Conservation (phyloP, 2,329 filamentous ascomycete genomes). For the Trichoderma simmonsii region DNA sequence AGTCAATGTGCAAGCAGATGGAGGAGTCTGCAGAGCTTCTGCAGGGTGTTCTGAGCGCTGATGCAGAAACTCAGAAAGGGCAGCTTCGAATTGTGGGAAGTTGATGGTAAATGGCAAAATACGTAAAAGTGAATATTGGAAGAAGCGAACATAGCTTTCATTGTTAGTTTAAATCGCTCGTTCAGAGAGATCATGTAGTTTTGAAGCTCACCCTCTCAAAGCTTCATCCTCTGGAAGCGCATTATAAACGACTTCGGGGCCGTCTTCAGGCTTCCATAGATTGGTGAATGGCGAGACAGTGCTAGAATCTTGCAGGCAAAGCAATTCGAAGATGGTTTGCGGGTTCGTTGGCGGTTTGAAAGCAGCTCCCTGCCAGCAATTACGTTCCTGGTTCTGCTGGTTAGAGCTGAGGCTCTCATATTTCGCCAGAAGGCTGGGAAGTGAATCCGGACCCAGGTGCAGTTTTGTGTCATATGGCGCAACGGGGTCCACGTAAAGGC, state of each 20-base stretch:
- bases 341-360: neutral
- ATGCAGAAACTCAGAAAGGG: neutral
- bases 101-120: neutral
- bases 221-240: neutral
- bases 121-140: neutral
- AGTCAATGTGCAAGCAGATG: neutral
- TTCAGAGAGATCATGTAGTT: too few relatives aligned
- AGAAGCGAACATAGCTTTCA: constrained; percentile 1
- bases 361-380: neutral
- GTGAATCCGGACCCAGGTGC: neutral
- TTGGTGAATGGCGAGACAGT: neutral
- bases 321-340: neutral
- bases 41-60: neutral
- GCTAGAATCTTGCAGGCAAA: neutral
- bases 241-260: neutral
- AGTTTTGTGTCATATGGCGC: neutral
- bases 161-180: neutral
- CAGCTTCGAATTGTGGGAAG: neutral
- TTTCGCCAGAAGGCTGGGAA: neutral
- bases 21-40: neutral
- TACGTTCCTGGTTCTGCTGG: neutral
- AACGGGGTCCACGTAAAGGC: neutral
- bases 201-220: neutral
- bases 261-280: neutral
- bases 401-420: neutral